These are phyloP conservation scores for Cymbopogon flexuosus DNA, from an alignment of 202 grass and related monocot genomes.

Conservation along the genomic window DNA sequence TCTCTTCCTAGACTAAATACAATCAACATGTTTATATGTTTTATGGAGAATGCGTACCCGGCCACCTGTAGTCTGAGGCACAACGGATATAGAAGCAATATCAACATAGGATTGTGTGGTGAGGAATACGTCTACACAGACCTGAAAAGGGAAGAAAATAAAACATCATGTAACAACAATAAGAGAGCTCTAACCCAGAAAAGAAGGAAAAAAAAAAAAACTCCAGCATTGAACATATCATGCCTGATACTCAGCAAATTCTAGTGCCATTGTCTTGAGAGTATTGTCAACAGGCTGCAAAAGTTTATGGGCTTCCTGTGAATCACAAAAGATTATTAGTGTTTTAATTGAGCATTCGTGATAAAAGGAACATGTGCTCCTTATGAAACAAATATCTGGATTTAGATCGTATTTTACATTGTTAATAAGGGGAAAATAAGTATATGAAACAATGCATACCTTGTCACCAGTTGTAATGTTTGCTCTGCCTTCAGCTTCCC, in stretches of 20 bases:
- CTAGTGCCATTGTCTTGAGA: conserved; percentile 78
- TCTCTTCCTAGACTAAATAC: background rate
- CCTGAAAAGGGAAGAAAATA: conserved; percentile 37
- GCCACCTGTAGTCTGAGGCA: conserved; percentile 73
- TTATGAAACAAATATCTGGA: conserved; percentile 4
- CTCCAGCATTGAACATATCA: background rate
- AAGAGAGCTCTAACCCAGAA: background rate
- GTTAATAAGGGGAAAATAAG: conserved; percentile 30
- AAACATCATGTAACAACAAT: background rate
- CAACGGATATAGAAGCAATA: conserved; percentile 78
- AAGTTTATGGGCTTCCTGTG: conserved; percentile 77
- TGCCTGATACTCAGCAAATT: conserved; percentile 93
- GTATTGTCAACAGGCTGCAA: conserved; percentile 72
- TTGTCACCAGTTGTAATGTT: conserved; percentile 72
- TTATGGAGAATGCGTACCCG: conserved; percentile 45
- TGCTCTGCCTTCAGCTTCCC: conserved; percentile 79
- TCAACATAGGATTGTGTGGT: conserved; percentile 73
- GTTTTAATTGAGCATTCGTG: background rate
- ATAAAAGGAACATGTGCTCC: background rate
- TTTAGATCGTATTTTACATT: background rate
- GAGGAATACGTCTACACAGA: conserved; percentile 81
- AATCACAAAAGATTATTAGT: conserved; percentile 17
- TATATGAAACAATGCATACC: conserved; percentile 36
- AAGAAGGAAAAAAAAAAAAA: background rate
- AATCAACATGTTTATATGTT: background rate